These are phyloP conservation scores for Pharnaceum exiguum DNA, from an alignment of 148 eudicot species.

Conservation along the genomic window DNA sequence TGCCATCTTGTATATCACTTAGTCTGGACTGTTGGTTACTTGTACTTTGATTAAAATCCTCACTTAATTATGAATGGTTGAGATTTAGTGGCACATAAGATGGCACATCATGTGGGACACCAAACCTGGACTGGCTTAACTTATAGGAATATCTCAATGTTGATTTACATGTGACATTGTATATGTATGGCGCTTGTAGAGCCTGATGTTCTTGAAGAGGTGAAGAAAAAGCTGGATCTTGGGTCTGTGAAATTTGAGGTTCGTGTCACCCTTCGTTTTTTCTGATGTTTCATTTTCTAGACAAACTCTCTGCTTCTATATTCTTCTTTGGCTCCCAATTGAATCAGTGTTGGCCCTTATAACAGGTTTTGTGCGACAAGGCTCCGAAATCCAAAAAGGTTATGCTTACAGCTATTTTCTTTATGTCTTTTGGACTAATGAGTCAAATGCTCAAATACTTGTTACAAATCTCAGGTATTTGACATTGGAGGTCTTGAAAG, in stretches of 20 bases:
- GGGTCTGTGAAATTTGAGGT: constrained; percentile 97
- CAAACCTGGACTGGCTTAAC: no score
- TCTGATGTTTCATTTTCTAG: not conserved
- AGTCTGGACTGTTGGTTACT: not conserved
- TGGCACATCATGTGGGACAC: no score
- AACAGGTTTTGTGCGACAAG: constrained; percentile 79
- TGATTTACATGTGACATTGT: not conserved
- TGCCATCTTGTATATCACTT: not conserved
- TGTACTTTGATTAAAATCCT: no score
- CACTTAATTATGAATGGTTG: no score
- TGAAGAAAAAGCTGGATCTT: constrained; percentile 85
- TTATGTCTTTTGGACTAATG: not conserved
- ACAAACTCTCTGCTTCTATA: not conserved
- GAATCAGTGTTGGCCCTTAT: constrained; percentile 12
- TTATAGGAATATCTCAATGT: not conserved
- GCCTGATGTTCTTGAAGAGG: constrained; percentile 94
- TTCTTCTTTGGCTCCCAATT: not conserved
- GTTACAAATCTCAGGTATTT: constrained; percentile 39
- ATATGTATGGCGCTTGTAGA: constrained; percentile 40
- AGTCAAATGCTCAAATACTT: not conserved
- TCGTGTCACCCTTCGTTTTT: not conserved
- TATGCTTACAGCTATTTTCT: constrained; percentile 33
- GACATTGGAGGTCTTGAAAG: constrained; percentile 74
- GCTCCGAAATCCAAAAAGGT: constrained; percentile 66
- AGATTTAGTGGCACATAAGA: no score